A percentile compares a stretch with the other conserved stretches of the same genome.
phyloP scores from a whole-genome alignment of 768 basidiomycete species.

The Collybia nuda region DNA sequence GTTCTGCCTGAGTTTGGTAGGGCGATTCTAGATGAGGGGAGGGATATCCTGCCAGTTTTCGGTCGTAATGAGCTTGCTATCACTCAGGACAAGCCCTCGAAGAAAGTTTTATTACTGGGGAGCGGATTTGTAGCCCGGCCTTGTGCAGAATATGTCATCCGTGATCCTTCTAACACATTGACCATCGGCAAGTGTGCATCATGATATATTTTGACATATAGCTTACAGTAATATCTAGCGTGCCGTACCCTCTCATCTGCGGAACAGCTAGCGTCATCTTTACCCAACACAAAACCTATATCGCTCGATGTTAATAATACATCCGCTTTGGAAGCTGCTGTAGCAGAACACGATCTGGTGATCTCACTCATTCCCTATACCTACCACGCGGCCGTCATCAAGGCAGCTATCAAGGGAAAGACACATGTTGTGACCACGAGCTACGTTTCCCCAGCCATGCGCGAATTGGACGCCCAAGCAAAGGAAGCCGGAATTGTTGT shows the following conservation, averaged over 20 bases:
- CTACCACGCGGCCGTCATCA: conserved; percentile 85
- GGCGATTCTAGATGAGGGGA: conserved; percentile 69
- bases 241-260: conserved; percentile 87
- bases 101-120: conserved; percentile 85
- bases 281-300: conserved; percentile 42
- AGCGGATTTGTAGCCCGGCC: conserved; percentile 95
- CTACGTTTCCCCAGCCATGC: conserved; percentile 92
- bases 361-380: conserved; percentile 97
- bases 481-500: conserved; percentile 90
- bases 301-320: conserved; percentile 21
- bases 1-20: conserved; percentile 91
- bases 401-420: conserved; percentile 86
- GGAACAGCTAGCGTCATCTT: conserved; percentile 60
- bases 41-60: conserved; percentile 71
- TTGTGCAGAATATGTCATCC: conserved; percentile 92
- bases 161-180: conserved; percentile 76
- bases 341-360: conserved; percentile 89
- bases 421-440: conserved; percentile 95
- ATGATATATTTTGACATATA: not conserved
- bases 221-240: conserved; percentile 39
- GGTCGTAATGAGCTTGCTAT: conserved; percentile 57
- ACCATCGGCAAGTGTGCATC: conserved; percentile 65
- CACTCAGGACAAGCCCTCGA: conserved; percentile 38
- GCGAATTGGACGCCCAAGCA: conserved; percentile 75
- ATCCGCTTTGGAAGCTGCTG: conserved; percentile 73